Percentiles rank a stretch among this genome's conserved stretches.
phyloP scores from a whole-genome alignment of 768 basidiomycete species.

The Phanerochaete carnosa region DNA sequence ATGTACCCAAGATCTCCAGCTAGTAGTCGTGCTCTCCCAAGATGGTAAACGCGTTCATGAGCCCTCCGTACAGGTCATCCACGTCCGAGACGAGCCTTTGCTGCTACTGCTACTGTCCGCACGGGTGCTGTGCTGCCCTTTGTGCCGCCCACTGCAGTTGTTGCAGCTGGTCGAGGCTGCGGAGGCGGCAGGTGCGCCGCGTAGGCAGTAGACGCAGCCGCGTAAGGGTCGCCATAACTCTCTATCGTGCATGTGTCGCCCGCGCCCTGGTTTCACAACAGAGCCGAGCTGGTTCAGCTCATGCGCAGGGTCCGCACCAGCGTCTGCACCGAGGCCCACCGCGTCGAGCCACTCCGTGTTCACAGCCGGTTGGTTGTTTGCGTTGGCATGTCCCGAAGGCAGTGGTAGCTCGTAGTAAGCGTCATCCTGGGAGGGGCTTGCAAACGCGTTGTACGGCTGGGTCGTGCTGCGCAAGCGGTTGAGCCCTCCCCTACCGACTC shows the following conservation, averaged over 20 bases:
- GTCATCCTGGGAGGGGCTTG: slow-evolving; percentile 23
- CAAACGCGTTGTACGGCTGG: slow-evolving; percentile 38
- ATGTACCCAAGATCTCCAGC: no score
- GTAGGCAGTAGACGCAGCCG: slow-evolving; percentile 12
- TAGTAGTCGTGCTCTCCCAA: slow-evolving; percentile 15
- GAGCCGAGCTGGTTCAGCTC: slow-evolving; percentile 12
- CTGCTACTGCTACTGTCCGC: not conserved
- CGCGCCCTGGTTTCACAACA: slow-evolving; percentile 17
- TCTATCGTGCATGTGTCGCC: slow-evolving; percentile 12
- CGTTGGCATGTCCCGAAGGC: slow-evolving; percentile 6
- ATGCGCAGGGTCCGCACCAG: slow-evolving; percentile 11
- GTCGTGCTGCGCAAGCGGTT: slow-evolving; percentile 29
- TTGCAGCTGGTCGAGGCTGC: not conserved
- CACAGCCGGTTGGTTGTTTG: slow-evolving; percentile 4
- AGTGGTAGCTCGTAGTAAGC: slow-evolving; percentile 4
- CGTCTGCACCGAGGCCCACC: slow-evolving; percentile 20
- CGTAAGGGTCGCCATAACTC: slow-evolving; percentile 3
- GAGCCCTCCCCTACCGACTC: slow-evolving; percentile 33
- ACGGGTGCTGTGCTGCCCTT: not conserved
- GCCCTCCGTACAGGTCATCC: slow-evolving; percentile 24
- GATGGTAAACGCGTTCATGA: slow-evolving; percentile 7
- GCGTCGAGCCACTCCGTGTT: slow-evolving; percentile 20
- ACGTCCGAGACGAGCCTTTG: slow-evolving; percentile 13
- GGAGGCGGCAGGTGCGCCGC: not conserved
- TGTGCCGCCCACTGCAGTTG: not conserved